Evolutionary conservation across 2,329 filamentous ascomycete genomes (phyloP).

Genomic region (Fusarium sp.): DNA sequence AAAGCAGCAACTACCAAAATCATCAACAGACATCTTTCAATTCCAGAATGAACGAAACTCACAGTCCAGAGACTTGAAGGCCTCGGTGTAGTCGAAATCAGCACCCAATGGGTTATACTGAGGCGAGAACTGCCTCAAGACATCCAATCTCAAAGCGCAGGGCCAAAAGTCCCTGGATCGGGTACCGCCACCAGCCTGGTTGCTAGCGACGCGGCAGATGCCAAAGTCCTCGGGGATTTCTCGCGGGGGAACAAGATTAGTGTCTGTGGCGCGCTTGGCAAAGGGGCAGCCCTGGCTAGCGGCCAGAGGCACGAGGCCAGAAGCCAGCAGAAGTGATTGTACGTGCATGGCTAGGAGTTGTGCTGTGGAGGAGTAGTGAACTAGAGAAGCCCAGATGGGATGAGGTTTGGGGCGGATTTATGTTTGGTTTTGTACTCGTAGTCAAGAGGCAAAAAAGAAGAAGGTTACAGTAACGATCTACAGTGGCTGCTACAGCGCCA

Average conservation of each 20-base stretch:
- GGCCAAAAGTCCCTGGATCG: slow-evolving; percentile 81
- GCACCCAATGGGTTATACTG: slow-evolving; percentile 70
- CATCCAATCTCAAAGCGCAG: slow-evolving; percentile 71
- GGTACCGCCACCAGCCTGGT: slow-evolving; percentile 70
- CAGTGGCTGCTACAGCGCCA: slow-evolving; percentile 21
- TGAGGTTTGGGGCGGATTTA: not conserved
- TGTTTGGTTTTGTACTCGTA: slow-evolving; percentile 27
- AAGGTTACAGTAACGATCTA: slow-evolving; percentile 11
- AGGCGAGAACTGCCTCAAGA: slow-evolving; percentile 76
- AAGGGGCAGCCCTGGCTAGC: slow-evolving; percentile 31
- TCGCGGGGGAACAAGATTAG: slow-evolving; percentile 8
- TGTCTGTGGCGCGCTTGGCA: slow-evolving; percentile 22
- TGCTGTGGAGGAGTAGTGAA: not conserved
- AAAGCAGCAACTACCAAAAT: slow-evolving; percentile 56
- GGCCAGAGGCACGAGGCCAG: slow-evolving; percentile 27
- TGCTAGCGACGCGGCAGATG: slow-evolving; percentile 40
- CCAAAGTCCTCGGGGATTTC: slow-evolving; percentile 36
- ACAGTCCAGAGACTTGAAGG: slow-evolving; percentile 72
- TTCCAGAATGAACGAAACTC: slow-evolving; percentile 50
- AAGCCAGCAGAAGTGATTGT: slow-evolving; percentile 31
- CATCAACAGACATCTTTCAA: slow-evolving; percentile 37
- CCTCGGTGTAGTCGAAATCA: slow-evolving; percentile 77
- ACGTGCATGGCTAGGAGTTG: slow-evolving; percentile 22
- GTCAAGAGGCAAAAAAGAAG: not conserved
- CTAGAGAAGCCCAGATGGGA: not conserved